phyloP scores from a whole-genome alignment of 2,329 filamentous ascomycete species.

The Seiridium cupressi region DNA sequence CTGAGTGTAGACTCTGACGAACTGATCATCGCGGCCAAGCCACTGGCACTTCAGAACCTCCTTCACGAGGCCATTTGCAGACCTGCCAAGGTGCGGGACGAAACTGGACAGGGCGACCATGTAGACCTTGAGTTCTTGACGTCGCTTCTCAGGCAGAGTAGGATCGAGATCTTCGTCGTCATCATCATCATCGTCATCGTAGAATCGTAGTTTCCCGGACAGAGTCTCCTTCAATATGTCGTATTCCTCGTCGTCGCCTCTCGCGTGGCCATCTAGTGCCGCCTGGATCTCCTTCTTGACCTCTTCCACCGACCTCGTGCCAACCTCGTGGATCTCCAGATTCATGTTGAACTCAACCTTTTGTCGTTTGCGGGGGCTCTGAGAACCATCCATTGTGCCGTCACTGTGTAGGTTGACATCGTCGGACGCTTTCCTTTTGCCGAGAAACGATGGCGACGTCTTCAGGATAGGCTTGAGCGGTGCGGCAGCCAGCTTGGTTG shows the following conservation, averaged over 20 bases:
- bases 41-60: conserved; percentile 61
- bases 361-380: conserved; percentile 50
- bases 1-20: conserved; percentile 65
- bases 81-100: conserved; percentile 57
- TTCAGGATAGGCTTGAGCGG: conserved; percentile 56
- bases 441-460: conserved; percentile 38
- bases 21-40: conserved; percentile 63
- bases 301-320: conserved; percentile 50
- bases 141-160: conserved; percentile 24
- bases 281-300: conserved; percentile 54
- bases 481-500: conserved; percentile 29
- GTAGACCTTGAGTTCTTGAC: conserved; percentile 59
- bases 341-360: conserved; percentile 60
- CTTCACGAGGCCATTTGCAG: conserved; percentile 57
- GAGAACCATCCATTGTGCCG: conserved; percentile 28
- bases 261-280: conserved; percentile 55
- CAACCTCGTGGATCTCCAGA: conserved; percentile 56
- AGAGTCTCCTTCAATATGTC: conserved; percentile 61
- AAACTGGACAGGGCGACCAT: conserved; percentile 62
- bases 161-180: conserved; percentile 46
- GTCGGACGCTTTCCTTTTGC: conserved; percentile 39
- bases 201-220: conserved; percentile 43
- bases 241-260: conserved; percentile 59
- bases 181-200: conserved; percentile 32
- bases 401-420: conserved; percentile 41